These are phyloP conservation scores for Zygotorulaspora sp. DNA, from an alignment of 805 yeast species.

Conservation along the genomic window DNA sequence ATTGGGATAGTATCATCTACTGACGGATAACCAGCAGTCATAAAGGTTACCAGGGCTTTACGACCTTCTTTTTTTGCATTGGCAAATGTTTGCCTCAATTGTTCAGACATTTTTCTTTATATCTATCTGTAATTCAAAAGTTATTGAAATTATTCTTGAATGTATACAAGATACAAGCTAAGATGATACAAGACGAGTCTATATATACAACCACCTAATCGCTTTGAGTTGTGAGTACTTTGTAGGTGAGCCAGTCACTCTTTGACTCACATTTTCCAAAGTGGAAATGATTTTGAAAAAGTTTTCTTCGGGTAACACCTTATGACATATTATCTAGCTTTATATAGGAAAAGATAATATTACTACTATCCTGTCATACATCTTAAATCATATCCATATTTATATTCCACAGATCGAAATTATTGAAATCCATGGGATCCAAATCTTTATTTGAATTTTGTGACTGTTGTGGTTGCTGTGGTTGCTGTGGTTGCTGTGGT, in stretches of 20 bases:
- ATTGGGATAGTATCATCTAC: conserved; percentile 84
- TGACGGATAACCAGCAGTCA: conserved; percentile 93
- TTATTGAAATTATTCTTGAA: too few relatives aligned
- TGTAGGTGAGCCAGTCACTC: neutral
- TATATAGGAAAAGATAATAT: neutral
- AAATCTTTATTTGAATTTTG: conserved; percentile 9
- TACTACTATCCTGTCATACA: conserved; percentile 1
- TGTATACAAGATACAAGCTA: too few relatives aligned
- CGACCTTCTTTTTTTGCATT: conserved; percentile 61
- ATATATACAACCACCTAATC: too few relatives aligned
- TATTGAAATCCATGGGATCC: conserved; percentile 27
- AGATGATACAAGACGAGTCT: too few relatives aligned
- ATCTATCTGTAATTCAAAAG: too few relatives aligned
- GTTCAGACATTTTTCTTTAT: conserved; percentile 29
- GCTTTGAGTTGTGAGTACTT: too few relatives aligned
- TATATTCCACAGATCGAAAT: conserved; percentile 28
- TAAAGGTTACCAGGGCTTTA: conserved; percentile 82
- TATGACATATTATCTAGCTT: too few relatives aligned
- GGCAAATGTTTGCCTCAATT: conserved; percentile 50
- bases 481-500: conserved; percentile 6
- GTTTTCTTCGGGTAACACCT: neutral
- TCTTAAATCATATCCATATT: conserved; percentile 31
- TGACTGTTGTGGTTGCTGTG: conserved; percentile 5
- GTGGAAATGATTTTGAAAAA: neutral
- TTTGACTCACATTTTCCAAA: neutral